These are phyloP conservation scores for Xylaria sp. DNA, from an alignment of 495 filamentous ascomycete species.

Conservation along the genomic window DNA sequence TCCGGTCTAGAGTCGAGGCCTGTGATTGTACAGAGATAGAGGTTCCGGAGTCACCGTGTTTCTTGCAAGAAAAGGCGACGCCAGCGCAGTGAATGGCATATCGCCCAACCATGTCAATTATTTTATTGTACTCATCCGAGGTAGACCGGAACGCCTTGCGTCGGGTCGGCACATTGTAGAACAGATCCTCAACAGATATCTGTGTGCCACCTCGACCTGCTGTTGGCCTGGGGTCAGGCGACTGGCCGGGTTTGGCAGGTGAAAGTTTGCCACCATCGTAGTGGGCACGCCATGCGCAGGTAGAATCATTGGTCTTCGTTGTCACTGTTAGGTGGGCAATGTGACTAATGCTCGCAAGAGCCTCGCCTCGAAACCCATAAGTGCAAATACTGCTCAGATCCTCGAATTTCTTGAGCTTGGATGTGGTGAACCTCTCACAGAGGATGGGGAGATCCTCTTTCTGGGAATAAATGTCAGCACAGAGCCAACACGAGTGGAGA, in stretches of 20 bases:
- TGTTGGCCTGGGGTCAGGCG: slow-evolving; percentile 82
- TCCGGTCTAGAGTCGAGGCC: slow-evolving; percentile 78
- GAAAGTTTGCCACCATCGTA: slow-evolving; percentile 86
- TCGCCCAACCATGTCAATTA: slow-evolving; percentile 90
- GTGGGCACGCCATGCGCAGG: slow-evolving; percentile 85
- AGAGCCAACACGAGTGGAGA: not conserved
- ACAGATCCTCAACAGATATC: slow-evolving; percentile 96
- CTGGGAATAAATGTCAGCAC: slow-evolving; percentile 51
- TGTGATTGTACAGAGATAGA: slow-evolving; percentile 78
- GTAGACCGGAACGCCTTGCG: slow-evolving; percentile 88
- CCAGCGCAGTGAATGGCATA: slow-evolving; percentile 94
- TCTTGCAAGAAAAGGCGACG: slow-evolving; percentile 96
- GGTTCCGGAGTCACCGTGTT: slow-evolving; percentile 84
- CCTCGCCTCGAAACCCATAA: slow-evolving; percentile 97
- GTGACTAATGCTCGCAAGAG: slow-evolving; percentile 97
- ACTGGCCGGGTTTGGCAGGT: slow-evolving; percentile 91
- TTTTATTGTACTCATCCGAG: slow-evolving; percentile 97
- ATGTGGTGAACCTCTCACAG: slow-evolving; percentile 97
- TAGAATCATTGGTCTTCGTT: slow-evolving; percentile 88
- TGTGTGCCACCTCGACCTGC: slow-evolving; percentile 95
- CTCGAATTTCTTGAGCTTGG: slow-evolving; percentile 94
- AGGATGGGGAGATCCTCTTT: slow-evolving; percentile 91
- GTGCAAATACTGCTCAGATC: slow-evolving; percentile 90
- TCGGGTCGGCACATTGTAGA: slow-evolving; percentile 93
- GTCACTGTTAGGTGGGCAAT: slow-evolving; percentile 96